A percentile compares a stretch with the other conserved stretches of the same genome.
Conservation (phyloP, 495 filamentous ascomycete species). For the Penicillium longicatenatum region DNA sequence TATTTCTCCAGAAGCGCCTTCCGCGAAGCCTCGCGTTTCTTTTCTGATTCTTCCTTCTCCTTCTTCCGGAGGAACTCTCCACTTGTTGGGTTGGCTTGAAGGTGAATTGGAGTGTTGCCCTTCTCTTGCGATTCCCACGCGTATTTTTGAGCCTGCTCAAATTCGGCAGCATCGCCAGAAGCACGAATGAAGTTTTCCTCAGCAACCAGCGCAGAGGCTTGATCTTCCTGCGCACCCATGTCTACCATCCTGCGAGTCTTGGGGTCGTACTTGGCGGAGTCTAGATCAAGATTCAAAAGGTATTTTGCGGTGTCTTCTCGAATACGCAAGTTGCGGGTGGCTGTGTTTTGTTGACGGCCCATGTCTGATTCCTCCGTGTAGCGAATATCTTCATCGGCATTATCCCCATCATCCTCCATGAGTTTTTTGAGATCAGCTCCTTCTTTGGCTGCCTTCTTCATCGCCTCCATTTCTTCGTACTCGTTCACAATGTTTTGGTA, state of each 20-base stretch:
- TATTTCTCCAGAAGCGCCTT: conserved; percentile 84
- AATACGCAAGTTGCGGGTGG: conserved; percentile 87
- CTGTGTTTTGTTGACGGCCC: conserved; percentile 84
- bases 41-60: conserved; percentile 67
- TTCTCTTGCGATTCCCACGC: conserved; percentile 95
- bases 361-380: conserved; percentile 98
- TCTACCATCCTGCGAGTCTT: conserved; percentile 96
- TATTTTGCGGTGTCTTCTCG: conserved; percentile 99
- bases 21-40: conserved; percentile 65
- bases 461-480: conserved; percentile 80
- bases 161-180: conserved; percentile 92
- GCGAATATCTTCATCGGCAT: conserved; percentile 66
- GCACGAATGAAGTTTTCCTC: conserved; percentile 92
- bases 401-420: conserved; percentile 55
- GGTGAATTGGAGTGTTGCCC: conserved; percentile 72
- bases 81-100: conserved; percentile 95
- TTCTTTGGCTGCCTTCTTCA: conserved; percentile 62
- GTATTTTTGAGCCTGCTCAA: conserved; percentile 84
- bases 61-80: conserved; percentile 83
- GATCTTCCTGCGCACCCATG: conserved; percentile 77
- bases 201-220: conserved; percentile 83
- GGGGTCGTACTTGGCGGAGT: conserved; percentile 97
- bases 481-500: conserved; percentile 84
- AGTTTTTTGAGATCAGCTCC: conserved; percentile 45
- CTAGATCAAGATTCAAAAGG: conserved; percentile 87